phyloP scores from a whole-genome alignment of 805 yeast genomes.

The Metschnikowia kunwiensis region DNA sequence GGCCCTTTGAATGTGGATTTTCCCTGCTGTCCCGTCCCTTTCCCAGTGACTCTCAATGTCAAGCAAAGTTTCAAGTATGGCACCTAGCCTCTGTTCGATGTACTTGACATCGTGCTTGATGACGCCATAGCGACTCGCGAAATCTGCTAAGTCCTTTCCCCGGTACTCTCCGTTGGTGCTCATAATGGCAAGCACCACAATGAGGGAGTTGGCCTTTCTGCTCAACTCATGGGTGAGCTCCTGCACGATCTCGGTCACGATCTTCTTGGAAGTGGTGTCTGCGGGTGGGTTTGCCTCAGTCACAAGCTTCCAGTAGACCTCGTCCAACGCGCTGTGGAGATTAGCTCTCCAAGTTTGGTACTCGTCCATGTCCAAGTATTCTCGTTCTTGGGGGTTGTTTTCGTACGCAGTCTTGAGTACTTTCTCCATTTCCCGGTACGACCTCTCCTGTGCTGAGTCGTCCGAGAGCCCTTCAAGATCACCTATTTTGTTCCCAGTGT shows the following conservation, averaged over 20 bases:
- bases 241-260: background rate
- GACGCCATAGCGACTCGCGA: background rate
- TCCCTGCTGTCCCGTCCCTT: background rate
- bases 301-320: background rate
- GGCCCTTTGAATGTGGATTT: background rate
- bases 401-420: background rate
- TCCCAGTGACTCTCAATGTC: background rate
- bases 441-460: background rate
- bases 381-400: conserved; percentile 1
- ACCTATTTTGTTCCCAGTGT: too few species aligned
- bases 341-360: background rate
- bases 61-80: background rate
- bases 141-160: background rate
- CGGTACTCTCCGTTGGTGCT: background rate
- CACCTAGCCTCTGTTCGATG: background rate
- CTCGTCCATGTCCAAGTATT: background rate
- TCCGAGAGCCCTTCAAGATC: too few species aligned
- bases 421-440: background rate
- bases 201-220: conserved; percentile 2
- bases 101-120: conserved; percentile 1
- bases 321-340: conserved; percentile 3
- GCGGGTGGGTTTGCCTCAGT: too few species aligned
- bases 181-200: background rate
- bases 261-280: too few species aligned
- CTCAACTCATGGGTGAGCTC: conserved; percentile 5